phyloP scores from a whole-genome alignment of 2,329 filamentous ascomycete genomes.

The Botrytis deweyae region DNA sequence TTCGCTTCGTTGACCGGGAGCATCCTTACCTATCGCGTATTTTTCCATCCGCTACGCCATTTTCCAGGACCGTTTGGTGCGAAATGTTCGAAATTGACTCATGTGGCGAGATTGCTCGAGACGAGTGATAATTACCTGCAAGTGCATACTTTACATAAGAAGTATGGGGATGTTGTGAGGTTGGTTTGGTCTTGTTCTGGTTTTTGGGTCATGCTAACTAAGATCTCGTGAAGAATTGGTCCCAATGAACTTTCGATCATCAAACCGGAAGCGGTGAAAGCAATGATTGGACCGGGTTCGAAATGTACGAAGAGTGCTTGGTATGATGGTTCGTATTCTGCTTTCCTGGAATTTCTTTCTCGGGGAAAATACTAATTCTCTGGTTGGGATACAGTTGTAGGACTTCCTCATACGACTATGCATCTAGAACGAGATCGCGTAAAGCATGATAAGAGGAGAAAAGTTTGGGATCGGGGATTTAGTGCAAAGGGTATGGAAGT shows the following conservation, averaged over 20 bases:
- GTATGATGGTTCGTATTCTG: constrained; percentile 28
- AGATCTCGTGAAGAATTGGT: constrained; percentile 18
- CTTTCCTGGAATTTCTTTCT: too few relatives aligned
- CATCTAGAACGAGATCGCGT: constrained; percentile 27
- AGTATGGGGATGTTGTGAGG: constrained; percentile 34
- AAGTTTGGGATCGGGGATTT: constrained; percentile 29
- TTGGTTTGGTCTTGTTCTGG: neutral
- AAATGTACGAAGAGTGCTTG: constrained; percentile 30
- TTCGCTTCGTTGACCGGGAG: constrained; percentile 32
- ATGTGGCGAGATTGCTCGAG: constrained; percentile 18
- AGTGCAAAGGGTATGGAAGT: constrained; percentile 28
- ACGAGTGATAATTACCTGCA: constrained; percentile 24
- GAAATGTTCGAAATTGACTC: constrained; percentile 31
- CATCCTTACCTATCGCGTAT: constrained; percentile 54
- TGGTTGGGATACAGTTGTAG: neutral
- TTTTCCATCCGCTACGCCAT: constrained; percentile 42
- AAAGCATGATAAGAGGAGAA: constrained; percentile 31
- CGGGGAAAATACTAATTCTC: neutral
- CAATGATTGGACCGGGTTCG: constrained; percentile 26
- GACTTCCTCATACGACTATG: constrained; percentile 22
- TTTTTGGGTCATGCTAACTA: neutral
- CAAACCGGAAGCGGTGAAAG: constrained; percentile 28
- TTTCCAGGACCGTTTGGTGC: constrained; percentile 35
- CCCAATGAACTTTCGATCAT: constrained; percentile 29
- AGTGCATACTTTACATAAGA: constrained; percentile 25